These are phyloP conservation scores for Grifola frondosa DNA, from an alignment of 1,284 basidiomycete genomes.

Conservation along the genomic window DNA sequence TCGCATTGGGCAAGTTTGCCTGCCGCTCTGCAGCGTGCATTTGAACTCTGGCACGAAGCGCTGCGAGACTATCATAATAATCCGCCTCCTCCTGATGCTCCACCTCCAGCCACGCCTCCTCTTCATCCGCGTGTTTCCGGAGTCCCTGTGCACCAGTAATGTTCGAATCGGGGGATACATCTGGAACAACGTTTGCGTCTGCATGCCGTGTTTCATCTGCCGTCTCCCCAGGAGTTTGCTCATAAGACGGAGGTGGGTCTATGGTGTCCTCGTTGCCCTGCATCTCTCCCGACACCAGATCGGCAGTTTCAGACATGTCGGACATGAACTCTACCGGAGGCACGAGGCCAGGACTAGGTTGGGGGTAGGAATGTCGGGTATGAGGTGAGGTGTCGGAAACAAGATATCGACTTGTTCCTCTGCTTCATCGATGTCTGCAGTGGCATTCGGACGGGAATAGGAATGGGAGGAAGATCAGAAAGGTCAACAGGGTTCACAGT, in stretches of 20 bases:
- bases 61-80: constrained; percentile 11
- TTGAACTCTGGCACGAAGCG: constrained; percentile 33
- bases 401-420: constrained; percentile 22
- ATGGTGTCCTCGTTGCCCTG: constrained; percentile 8
- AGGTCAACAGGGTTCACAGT: constrained; percentile 12
- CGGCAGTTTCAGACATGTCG: constrained; percentile 11
- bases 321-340: constrained; percentile 19
- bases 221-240: constrained; percentile 9
- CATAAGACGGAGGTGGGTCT: constrained; percentile 27
- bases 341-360: constrained; percentile 21
- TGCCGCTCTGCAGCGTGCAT: constrained; percentile 33
- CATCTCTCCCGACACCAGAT: constrained; percentile 10
- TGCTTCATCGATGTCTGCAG: constrained; percentile 12
- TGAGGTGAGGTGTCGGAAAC: constrained; percentile 24
- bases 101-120: no score
- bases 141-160: no score
- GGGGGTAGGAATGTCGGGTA: constrained; percentile 19
- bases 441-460: constrained; percentile 22
- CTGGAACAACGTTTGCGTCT: no score
- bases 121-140: no score
- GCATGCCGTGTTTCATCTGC: constrained; percentile 1
- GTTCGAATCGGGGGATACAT: no score
- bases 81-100: constrained; percentile 4
- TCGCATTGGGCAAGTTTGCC: constrained; percentile 33
- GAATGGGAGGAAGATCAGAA: constrained; percentile 22